Conservation (phyloP, 192 early-diverging fungal genomes). For the Linnemannia schmuckeri region DNA sequence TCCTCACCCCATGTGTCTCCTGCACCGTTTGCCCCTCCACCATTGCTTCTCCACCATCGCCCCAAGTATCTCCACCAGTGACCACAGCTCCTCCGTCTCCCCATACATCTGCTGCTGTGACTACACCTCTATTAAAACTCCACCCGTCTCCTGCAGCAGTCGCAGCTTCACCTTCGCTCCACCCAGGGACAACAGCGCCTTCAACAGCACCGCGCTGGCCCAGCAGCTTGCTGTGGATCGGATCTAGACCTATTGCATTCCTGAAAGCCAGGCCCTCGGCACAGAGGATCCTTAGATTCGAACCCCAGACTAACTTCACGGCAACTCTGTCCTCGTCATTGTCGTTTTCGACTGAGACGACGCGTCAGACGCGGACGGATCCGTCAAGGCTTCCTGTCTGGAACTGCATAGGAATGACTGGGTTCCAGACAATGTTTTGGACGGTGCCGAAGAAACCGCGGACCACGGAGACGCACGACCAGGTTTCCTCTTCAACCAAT, state of each 20-base stretch:
- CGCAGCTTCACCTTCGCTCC: too few species aligned
- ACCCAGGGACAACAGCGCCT: too few species aligned
- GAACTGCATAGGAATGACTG: neutral
- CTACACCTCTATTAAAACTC: too few species aligned
- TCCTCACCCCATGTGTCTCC: too few species aligned
- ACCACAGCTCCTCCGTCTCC: too few species aligned
- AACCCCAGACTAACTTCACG: neutral
- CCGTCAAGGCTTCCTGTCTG: neutral
- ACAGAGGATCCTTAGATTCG: neutral
- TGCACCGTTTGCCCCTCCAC: too few species aligned
- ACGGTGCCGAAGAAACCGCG: neutral
- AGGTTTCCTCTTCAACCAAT: neutral
- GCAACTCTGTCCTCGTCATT: neutral
- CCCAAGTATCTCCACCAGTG: too few species aligned
- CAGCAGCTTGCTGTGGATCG: neutral
- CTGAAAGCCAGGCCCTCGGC: neutral
- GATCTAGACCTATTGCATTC: neutral
- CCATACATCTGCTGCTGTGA: too few species aligned
- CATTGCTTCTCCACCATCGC: too few species aligned
- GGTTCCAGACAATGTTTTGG: neutral
- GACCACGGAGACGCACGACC: neutral
- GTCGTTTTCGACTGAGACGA: neutral
- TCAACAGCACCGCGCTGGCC: neutral
- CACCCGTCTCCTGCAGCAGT: too few species aligned
- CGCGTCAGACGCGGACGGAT: conserved; percentile 2